Evolutionary conservation across 2,329 filamentous ascomycete species (phyloP), one percentile per base, ranked within the genome.

Genomic region (Juglanconis juglandina): DNA sequence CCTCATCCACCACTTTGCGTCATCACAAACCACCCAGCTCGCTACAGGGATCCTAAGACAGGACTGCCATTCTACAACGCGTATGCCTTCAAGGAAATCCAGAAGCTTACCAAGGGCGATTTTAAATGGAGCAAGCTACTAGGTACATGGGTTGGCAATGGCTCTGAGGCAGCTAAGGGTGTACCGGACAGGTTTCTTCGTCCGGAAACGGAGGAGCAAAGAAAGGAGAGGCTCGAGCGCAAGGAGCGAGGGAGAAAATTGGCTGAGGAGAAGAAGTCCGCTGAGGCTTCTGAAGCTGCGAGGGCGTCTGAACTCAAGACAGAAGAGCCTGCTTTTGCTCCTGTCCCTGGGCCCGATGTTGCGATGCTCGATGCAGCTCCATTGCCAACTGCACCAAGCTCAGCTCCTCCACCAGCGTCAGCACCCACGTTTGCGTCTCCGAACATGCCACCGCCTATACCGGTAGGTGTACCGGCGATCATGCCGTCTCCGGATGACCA

Each of bases 11-110:
- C 82, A 14, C 78, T 88, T 37, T 99, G 95, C 73, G 88, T 87
- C 53, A 93, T 98, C 70, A 97, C 92, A 1, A 89, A 88, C 68
- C 84, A 88, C 56, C 85, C 88, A 4, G 95, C 94, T 11, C 86
- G 86, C 58, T 98, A 96, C 73, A 85, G 87, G 32, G 95, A 99
- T 72, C 91, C 92, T 0, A 83, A 85, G 66, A 98, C 94, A 0
- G 90, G 91, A 0, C 81, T 98, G 14, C 86, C 88, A 1, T 99
- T 94, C 74, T 83, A 86, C 64, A 94, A 94, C 71, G 79, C 86
- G 48, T 84, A 88, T 64, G 93, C 92, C 0, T 97, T 92, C 75
- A 86, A 86, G 67, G 87, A 96, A 72, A 89, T 98, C 50, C 88
- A 91, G 68, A 85, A 88, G 58, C 81, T 96, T 13, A 76, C 85